These are phyloP conservation scores for Kodamaea alishanica DNA, from an alignment of 1,139 yeast species.

Conservation along the genomic window DNA sequence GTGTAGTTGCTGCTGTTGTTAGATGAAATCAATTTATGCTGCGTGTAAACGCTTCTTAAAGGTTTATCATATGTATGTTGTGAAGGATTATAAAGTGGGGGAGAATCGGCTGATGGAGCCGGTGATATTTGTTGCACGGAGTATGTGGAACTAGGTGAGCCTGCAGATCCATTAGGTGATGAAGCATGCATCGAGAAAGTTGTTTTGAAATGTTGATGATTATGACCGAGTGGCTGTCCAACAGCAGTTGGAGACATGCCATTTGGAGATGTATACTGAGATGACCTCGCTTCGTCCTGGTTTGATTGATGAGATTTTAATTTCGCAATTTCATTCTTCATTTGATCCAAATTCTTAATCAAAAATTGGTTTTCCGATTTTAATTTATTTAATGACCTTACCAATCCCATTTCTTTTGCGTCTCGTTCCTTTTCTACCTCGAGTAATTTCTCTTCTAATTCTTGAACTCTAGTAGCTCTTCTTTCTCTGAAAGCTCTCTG, in stretches of 20 bases:
- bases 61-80: slow-evolving; percentile 6
- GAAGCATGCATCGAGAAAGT: slow-evolving; percentile 8
- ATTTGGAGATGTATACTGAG: slow-evolving; percentile 2
- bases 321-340: slow-evolving; percentile 20
- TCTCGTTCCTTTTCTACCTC: slow-evolving; percentile 66
- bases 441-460: slow-evolving; percentile 43
- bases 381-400: slow-evolving; percentile 43
- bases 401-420: slow-evolving; percentile 56
- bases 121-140: slow-evolving; percentile 51
- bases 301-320: slow-evolving; percentile 7
- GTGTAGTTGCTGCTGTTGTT: slow-evolving; percentile 17
- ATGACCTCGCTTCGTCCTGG: not conserved
- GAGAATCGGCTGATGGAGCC: slow-evolving; percentile 52
- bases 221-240: not conserved
- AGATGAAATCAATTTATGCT: too few species aligned
- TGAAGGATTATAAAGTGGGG: slow-evolving; percentile 21
- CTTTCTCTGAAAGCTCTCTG: slow-evolving; percentile 89
- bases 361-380: slow-evolving; percentile 40
- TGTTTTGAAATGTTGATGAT: slow-evolving; percentile 4
- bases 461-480: slow-evolving; percentile 61
- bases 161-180: slow-evolving; percentile 9
- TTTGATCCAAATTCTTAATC: slow-evolving; percentile 34
- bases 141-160: slow-evolving; percentile 20
- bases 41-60: too few species aligned
- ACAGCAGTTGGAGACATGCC: slow-evolving; percentile 1